These are phyloP conservation scores for Delphinella strobiligena DNA, from an alignment of 2,329 filamentous ascomycete genomes.

Conservation along the genomic window DNA sequence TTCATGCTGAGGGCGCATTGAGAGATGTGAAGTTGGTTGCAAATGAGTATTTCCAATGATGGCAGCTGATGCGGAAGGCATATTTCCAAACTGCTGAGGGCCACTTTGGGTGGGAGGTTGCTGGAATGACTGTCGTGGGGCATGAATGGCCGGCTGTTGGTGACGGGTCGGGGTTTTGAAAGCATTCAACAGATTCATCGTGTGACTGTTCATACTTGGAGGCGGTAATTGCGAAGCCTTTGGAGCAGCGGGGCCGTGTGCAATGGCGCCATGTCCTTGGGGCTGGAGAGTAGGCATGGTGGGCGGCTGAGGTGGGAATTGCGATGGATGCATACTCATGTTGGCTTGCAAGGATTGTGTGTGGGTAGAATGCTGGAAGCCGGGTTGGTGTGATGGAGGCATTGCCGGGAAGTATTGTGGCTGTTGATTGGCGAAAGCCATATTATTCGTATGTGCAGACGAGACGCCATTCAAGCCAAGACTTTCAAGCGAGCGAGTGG, in stretches of 20 bases:
- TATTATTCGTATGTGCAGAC: not conserved
- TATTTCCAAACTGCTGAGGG: conserved; percentile 2
- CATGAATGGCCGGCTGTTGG: conserved; percentile 8
- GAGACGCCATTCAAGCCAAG: conserved; percentile 7
- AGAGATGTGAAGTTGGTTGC: no score
- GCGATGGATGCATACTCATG: no score
- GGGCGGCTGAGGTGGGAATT: no score
- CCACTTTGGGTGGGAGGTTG: not conserved
- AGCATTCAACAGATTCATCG: conserved; percentile 44
- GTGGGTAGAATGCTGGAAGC: conserved; percentile 8
- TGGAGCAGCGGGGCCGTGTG: conserved; percentile 36
- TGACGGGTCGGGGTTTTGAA: conserved; percentile 33
- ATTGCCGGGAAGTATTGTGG: conserved; percentile 4
- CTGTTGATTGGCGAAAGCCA: not conserved
- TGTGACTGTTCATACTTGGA: conserved; percentile 46
- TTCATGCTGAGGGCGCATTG: no score
- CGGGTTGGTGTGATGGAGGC: conserved; percentile 5
- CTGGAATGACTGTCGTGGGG: not conserved
- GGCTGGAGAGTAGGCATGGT: conserved; percentile 11
- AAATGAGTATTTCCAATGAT: no score
- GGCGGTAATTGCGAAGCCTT: conserved; percentile 45
- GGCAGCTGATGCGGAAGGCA: no score
- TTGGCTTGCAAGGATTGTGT: no score
- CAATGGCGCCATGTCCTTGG: conserved; percentile 12
- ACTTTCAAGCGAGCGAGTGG: conserved; percentile 15